Evolutionary conservation across 2,329 filamentous ascomycete genomes (phyloP), one percentile per base, ranked within the genome.

Genomic region (Trichoderma koningiopsis): DNA sequence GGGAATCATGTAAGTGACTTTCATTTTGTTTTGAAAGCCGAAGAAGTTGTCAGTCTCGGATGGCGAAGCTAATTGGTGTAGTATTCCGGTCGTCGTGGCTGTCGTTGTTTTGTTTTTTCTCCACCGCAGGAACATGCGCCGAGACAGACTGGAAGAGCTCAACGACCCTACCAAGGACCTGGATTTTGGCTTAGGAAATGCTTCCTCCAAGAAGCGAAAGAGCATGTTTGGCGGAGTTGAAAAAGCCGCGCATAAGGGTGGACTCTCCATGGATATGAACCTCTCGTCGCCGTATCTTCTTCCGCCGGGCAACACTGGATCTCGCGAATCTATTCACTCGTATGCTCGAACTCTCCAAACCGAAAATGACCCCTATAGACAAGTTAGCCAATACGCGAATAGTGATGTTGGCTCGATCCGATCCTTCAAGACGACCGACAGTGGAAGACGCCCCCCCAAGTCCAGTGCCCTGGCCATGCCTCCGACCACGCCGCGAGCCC

Each of bases 271-370:
- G 86, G 87, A 89, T 74, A 88, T 94, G 86, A 89, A 91, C 76
- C 84, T 94, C 59, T 88, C 88, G 40, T 96, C 90, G 74, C 96
- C 96, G 2, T 99, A 98, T 78, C 87, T 99, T n/a, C 85, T 98
- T n/a, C 94, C 96, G 5, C 92, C 92, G 1, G 89, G 88, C 67
- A 77, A 95, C 24, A 89, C 96, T 53, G 85, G 88, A 76, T 97
- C 95, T 0, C 88, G 89, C 56, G 94, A 97, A 73, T 97, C 95
- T 5, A 84, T 98, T 72, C 90, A 94, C 78, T 96, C 94, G 3
- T 84, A 98, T 72, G 92, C 94, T 31, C 89, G 91, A 66, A 91
- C 90, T 2, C 86, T 95, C 57, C 86, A 89, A 68, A 87, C 89
- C 73, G 87, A 90, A 66, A 91, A 96, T 75, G 95, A 97, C 79